Evolutionary conservation across 2,329 filamentous ascomycete genomes (phyloP).

Genomic region (Colletotrichum sp.): DNA sequence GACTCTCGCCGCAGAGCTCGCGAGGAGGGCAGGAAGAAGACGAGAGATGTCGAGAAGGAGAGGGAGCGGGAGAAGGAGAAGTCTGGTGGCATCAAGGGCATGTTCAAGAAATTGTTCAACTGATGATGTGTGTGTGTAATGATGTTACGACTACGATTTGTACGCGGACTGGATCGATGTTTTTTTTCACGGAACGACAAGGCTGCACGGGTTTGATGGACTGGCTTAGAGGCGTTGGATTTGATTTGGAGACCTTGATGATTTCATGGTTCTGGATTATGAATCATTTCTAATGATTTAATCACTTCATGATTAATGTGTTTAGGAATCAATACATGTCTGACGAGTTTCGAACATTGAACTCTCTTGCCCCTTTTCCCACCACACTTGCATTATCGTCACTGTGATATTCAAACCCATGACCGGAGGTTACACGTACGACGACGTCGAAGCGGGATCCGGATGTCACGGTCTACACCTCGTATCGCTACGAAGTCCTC

Average conservation of each 20-base stretch:
- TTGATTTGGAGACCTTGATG: background rate
- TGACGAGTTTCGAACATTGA: background rate
- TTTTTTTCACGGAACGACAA: background rate
- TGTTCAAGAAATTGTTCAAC: conserved; percentile 43
- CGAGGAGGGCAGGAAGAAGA: background rate
- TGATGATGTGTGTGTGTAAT: conserved; percentile 20
- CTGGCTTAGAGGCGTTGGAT: background rate
- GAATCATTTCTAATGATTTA: background rate
- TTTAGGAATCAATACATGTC: background rate
- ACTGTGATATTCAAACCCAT: background rate
- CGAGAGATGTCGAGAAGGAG: conserved; percentile 22
- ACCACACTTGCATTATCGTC: background rate
- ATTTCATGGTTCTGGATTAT: background rate
- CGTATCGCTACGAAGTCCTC: background rate
- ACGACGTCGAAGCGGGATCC: background rate
- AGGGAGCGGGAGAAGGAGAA: conserved; percentile 35
- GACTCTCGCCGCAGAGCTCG: conserved; percentile 14
- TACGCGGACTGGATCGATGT: conserved; percentile 37
- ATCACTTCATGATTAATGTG: background rate
- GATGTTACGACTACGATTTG: conserved; percentile 22
- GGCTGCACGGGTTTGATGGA: background rate
- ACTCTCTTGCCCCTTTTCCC: background rate
- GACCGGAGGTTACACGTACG: background rate
- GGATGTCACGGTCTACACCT: background rate
- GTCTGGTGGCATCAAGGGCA: conserved; percentile 34